A percentile compares a stretch with the other conserved stretches of the same genome.
Evolutionary conservation across 1,139 yeast genomes (phyloP).

Genomic region (Pichia kudriavzevii): DNA sequence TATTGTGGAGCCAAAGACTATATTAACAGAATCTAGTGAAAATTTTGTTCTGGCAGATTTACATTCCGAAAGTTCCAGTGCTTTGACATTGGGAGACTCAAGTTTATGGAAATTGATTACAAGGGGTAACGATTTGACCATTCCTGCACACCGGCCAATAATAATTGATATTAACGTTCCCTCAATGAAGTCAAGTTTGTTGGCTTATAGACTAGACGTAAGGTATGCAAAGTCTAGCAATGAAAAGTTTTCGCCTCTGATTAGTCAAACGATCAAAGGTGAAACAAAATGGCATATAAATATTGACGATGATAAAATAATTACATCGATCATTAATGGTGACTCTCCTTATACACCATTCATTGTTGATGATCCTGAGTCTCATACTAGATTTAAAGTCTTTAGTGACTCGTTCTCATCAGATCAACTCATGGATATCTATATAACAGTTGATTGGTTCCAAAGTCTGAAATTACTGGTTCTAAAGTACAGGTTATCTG

Average conservation of each 20-base stretch:
- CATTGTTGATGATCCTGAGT: conserved; percentile 21
- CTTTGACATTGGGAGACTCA: conserved; percentile 28
- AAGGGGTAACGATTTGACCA: conserved; percentile 33
- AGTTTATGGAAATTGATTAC: conserved; percentile 32
- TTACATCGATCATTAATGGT: conserved; percentile 54
- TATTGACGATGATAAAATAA: conserved; percentile 29
- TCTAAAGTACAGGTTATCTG: conserved; percentile 54
- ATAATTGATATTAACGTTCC: conserved; percentile 43
- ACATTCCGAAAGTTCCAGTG: conserved; percentile 23
- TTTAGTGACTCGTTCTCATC: conserved; percentile 35
- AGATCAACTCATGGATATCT: conserved; percentile 30
- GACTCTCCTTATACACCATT: conserved; percentile 74
- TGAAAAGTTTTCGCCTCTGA: conserved; percentile 47
- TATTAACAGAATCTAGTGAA: conserved; percentile 29
- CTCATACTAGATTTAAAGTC: conserved; percentile 35
- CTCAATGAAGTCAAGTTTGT: conserved; percentile 55
- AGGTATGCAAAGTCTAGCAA: conserved; percentile 24
- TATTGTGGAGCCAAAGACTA: no score
- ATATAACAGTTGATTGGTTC: conserved; percentile 36
- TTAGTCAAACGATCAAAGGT: conserved; percentile 59
- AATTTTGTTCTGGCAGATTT: conserved; percentile 37
- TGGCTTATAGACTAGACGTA: conserved; percentile 43
- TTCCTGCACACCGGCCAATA: conserved; percentile 42
- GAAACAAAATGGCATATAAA: conserved; percentile 76
- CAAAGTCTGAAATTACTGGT: conserved; percentile 46